Conservation (phyloP, 352 stramenopile species). For the Phytopythium litorale region DNA sequence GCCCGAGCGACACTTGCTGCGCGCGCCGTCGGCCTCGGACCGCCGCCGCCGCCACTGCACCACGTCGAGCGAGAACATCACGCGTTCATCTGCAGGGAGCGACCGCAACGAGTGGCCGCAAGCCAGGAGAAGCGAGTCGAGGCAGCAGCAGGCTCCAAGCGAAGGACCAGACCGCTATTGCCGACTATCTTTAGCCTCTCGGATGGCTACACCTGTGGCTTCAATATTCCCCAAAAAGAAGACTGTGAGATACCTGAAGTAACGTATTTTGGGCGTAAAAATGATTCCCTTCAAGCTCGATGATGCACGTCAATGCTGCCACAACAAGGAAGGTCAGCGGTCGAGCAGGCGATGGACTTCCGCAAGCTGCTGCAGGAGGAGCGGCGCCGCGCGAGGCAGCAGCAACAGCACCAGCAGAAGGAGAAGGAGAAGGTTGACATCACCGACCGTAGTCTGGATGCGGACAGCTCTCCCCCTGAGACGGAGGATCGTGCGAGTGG, state of each 20-base stretch:
- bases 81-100: neutral
- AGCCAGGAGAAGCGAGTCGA: neutral
- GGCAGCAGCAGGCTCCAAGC: neutral
- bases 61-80: conserved; percentile 63
- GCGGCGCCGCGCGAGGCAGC: conserved; percentile 30
- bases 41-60: conserved; percentile 37
- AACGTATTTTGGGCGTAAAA: neutral
- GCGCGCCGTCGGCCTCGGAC: conserved; percentile 29
- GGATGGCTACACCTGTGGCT: conserved; percentile 1
- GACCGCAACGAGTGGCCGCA: neutral
- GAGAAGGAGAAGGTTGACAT: neutral
- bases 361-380: conserved; percentile 45
- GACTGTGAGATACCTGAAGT: neutral
- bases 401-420: conserved; percentile 3
- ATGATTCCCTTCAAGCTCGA: neutral
- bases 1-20: conserved; percentile 20
- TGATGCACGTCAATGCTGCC: neutral
- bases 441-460: neutral
- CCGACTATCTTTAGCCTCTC: conserved; percentile 3
- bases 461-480: neutral
- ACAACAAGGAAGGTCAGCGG: conserved; percentile 1
- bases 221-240: neutral
- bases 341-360: conserved; percentile 38
- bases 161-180: neutral
- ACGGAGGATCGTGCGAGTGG: neutral